Evolutionary conservation across 2,329 filamentous ascomycete genomes (phyloP).

Genomic region (Fusarium sp.): DNA sequence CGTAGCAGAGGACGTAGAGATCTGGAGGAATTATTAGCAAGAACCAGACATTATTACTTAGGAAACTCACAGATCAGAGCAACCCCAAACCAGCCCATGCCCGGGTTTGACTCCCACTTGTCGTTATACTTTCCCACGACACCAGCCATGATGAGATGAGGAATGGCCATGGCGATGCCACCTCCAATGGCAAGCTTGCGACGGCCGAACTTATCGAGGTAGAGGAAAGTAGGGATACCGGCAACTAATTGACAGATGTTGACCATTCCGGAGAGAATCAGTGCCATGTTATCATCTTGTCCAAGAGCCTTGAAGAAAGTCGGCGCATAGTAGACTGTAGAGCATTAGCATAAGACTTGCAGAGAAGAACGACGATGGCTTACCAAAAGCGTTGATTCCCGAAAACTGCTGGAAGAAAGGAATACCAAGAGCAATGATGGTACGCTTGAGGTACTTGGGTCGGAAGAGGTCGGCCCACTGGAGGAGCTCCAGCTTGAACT

Average conservation of each 20-base stretch:
- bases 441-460: constrained; percentile 60
- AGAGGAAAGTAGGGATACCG: constrained; percentile 47
- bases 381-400: constrained; percentile 4
- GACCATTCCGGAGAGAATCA: constrained; percentile 7
- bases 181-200: constrained; percentile 39
- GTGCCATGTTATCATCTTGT: background rate
- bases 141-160: constrained; percentile 38
- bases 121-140: constrained; percentile 31
- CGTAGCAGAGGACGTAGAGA: constrained; percentile 49
- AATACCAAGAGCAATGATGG: constrained; percentile 31
- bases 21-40: background rate
- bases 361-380: background rate
- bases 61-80: constrained; percentile 32
- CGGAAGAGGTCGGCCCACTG: constrained; percentile 65
- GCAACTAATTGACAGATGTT: constrained; percentile 31
- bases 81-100: constrained; percentile 39
- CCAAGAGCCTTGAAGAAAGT: constrained; percentile 4
- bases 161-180: constrained; percentile 39
- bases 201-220: constrained; percentile 53
- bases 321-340: background rate
- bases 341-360: background rate
- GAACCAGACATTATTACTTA: too few species aligned
- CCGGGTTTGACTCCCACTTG: constrained; percentile 30
- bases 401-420: background rate
- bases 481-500: constrained; percentile 60